phyloP scores from a whole-genome alignment of 257 asterid species.

The Coffea eugenioides region DNA sequence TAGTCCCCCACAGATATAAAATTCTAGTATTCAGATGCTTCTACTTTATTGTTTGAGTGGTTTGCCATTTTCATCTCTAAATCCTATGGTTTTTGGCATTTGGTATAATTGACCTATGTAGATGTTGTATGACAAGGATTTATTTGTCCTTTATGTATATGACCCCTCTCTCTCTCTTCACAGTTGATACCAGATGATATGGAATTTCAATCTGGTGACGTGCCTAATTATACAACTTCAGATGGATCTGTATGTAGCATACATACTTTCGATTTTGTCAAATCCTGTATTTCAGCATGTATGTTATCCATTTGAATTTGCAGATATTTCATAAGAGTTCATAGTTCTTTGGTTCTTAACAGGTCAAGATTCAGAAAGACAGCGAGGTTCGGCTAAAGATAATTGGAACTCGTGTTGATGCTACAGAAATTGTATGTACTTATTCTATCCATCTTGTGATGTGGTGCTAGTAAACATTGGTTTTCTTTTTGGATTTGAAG shows the following conservation, averaged over 20 bases:
- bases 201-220: constrained; percentile 96
- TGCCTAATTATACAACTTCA: constrained; percentile 93
- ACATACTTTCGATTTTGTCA: neutral
- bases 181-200: constrained; percentile 96
- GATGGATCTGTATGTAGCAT: constrained; percentile 53
- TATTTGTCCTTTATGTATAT: neutral
- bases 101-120: neutral
- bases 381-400: constrained; percentile 50
- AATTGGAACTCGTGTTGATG: constrained; percentile 57
- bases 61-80: neutral
- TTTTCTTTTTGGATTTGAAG: neutral
- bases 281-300: neutral
- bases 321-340: neutral
- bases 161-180: neutral
- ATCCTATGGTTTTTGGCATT: neutral
- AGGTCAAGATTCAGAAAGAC: constrained; percentile 50
- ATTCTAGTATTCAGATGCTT: neutral
- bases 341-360: constrained; percentile 3
- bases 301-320: neutral
- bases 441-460: constrained; percentile 2
- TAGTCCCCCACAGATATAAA: neutral
- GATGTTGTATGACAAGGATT: neutral
- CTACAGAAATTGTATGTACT: constrained; percentile 76
- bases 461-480: neutral
- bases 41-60: neutral